phyloP scores from a whole-genome alignment of 208 protist species.

The Wallacemonas sp. region DNA sequence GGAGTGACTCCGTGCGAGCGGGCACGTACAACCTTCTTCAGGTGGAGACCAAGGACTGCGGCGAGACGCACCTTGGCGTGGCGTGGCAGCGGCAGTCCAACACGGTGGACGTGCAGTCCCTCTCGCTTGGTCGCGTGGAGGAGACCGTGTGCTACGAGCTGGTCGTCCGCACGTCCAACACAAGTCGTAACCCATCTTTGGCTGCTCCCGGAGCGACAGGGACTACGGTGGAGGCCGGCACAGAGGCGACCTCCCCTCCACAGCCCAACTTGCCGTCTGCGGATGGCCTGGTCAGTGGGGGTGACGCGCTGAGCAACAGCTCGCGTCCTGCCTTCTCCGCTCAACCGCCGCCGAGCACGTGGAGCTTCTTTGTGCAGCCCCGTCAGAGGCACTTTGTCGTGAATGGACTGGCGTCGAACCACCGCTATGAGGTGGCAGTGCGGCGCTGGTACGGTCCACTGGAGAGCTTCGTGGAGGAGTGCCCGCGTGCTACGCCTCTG shows the following conservation, averaged over 20 bases:
- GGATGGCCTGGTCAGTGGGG: conserved; percentile 13
- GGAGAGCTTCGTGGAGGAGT: conserved; percentile 36
- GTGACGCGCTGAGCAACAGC: background rate
- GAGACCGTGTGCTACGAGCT: conserved; percentile 84
- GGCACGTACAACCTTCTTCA: conserved; percentile 78
- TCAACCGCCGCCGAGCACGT: conserved; percentile 16
- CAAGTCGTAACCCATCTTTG: background rate
- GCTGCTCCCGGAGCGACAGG: conserved; percentile 1
- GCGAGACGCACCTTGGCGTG: conserved; percentile 83
- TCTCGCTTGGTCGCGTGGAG: conserved; percentile 65
- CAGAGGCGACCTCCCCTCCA: background rate
- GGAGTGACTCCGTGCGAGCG: conserved; percentile 48
- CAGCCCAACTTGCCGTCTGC: background rate
- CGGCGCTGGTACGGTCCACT: conserved; percentile 86
- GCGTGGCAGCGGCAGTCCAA: conserved; percentile 76
- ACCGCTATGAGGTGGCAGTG: conserved; percentile 79
- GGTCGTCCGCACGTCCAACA: conserved; percentile 59
- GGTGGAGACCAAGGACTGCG: conserved; percentile 58
- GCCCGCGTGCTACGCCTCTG: background rate
- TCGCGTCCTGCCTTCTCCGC: background rate
- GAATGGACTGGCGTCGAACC: conserved; percentile 70
- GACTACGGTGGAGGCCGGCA: background rate
- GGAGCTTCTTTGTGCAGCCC: conserved; percentile 42
- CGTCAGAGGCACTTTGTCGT: conserved; percentile 57
- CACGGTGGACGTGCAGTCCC: conserved; percentile 45